Base-by-base conservation (phyloP, 1,139 yeast genomes). In the Candida smagusa region DNA sequence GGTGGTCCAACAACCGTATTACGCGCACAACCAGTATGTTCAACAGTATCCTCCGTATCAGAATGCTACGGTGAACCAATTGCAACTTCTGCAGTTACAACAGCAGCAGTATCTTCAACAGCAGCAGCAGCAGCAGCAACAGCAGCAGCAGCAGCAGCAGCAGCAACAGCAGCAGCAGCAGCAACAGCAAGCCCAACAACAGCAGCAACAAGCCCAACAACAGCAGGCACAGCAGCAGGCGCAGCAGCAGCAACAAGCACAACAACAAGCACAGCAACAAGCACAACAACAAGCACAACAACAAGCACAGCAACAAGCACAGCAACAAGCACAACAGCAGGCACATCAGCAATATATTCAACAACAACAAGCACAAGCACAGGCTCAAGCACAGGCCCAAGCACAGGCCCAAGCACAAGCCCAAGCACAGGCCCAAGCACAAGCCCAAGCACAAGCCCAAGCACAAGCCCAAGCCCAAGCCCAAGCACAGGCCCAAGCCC, bases 1-100 rank as follows among this genome's bases (percentile, higher is more conserved):
- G 50, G 49, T 54, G 12, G 45, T 53, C 25, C 59, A 52, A 37
- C 59, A 53, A 35, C 55, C 58, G 6, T 37, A 50, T 26, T 47
- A 47, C 38, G 44, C 41, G 30, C 50, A 46, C 9, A 44, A 49
- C 30, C 55, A 52, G 30, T 53, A 54, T 38, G 50, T 49, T 34
- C 57, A 53, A 31, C 45, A 41, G 38, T 48, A 23, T 49, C 48
- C 35, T n/a, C 50, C 53, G 13, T 45, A 41, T 23, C 52, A 47
- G 30, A 51, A 45, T 32, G 37, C 38, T 12, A 42, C 40, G 30
- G 12, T 30, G 23, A 46, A 40, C 21, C 42, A 37, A 28, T 28
- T 36, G 33, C 39, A 41, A 33, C 35, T 26, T 33, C 36, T 41
- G 30, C 42, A 35, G 16, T 43, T 38, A 12, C 45, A 39, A 22